Base-by-base conservation (phyloP, 2,329 filamentous ascomycete species). In the Ophiostoma fasciatum region DNA sequence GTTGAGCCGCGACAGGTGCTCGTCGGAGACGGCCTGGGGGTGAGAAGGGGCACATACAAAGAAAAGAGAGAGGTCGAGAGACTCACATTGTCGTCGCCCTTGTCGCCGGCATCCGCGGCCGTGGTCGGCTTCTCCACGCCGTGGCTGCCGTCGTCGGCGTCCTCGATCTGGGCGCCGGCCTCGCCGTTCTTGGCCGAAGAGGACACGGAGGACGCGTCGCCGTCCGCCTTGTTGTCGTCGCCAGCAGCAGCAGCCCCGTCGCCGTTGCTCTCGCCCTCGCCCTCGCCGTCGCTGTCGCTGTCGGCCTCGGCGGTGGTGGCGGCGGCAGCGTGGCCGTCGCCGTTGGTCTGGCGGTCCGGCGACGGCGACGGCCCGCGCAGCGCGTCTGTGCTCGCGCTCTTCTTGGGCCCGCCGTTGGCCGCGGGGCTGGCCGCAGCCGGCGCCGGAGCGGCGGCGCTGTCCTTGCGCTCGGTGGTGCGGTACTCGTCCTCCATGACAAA, bases 401-500 rank as follows among this genome's bases (percentile, higher is more conserved):
- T n/a, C n/a, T n/a, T n/a, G n/a, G n/a, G n/a, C 31, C 79, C 20
- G 10, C 36, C 33, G 17, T 35, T 33, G 27, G 28, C 27, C 11
- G 27, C 28, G 20, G 58, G 57, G 53, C 11, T 13, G 11, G 23
- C 23, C 4, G 23, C 10, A 23, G 22, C 4, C 9, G 22, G 22
- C 31, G 57, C 51, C 13, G 61, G 53, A 33, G 62, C 58, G 14
- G 61, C 60, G 18, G 64, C 57, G 27, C 22, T 28, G 5, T 78
- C 74, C 38, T 82, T 76, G 57, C 82, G 83, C 59, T 96, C 90
- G 38, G 78, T 81, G 38, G 78, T 81, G 33, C 90, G 76, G 54
- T 98, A 98, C 56, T 98, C 90, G 51, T 98, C 90, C 55, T 98
- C 90, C 90, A 98, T 98, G 33, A 98, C 90, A 49, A 98, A 98